Base-by-base conservation (phyloP, 768 basidiomycete genomes). In the Lentinula detonsa region DNA sequence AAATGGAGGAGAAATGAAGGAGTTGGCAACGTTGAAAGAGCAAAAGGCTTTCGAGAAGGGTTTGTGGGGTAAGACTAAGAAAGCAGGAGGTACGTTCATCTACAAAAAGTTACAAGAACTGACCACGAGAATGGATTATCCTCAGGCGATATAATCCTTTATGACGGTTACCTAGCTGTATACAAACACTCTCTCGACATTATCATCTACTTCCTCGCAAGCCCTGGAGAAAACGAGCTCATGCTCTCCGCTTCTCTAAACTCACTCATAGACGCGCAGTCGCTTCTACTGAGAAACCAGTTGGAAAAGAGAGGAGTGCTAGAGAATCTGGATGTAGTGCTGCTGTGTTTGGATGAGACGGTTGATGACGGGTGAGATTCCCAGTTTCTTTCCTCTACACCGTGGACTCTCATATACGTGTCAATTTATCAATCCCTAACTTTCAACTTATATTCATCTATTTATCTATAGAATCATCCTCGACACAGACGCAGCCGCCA, bases 131-230 rank as follows among this genome's bases (percentile, higher is more conserved):
- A 23, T 23, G 23, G 23, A 23, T 23, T 23, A 23, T 23, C 23
- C 28, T 45, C 70, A 93, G 96, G 93, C 69, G 97, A 98, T 66
- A 95, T 98, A 69, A 93, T 95, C 69, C 82, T 92, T 42, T 97
- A 86, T 78, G 94, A 88, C 74, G 86, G 83, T 16, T 91, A 93
- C 69, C 83, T 98, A n/a, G 90, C 90, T 46, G 85, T 98, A 31
- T 96, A 96, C 79, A 91, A 90, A 65, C 91, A 97, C 69, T 93
- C 95, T 16, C 86, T 96, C 54, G 97, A 99, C 79, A 86, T 99
- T 68, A 90, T 95, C 59, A 86, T 98, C 73, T 97, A 97, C 80
- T 85, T 98, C 68, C 82, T 98, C 68, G 93, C 92, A 13, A 86
- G 89, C 4, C 82, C 92, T 6, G 77, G 79, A 1, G 95, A 97